Percentiles rank a stretch among this genome's conserved stretches.
These are phyloP conservation scores for Euryodendron excelsum DNA, from an alignment of 148 eudicot species.

Conservation along the genomic window DNA sequence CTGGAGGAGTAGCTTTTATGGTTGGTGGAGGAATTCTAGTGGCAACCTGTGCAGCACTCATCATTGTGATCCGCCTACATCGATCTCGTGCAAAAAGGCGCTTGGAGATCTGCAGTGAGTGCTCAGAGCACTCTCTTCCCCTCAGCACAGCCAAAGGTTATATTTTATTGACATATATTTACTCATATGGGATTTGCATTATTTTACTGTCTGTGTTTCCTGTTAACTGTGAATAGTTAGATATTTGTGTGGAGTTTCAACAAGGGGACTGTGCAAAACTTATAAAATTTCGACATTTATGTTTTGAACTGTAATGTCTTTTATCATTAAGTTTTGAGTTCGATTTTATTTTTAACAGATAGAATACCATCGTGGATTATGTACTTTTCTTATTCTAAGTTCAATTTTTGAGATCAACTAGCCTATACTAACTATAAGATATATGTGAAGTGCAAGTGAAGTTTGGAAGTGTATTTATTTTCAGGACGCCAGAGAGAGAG, in stretches of 20 bases:
- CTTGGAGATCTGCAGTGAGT: slow-evolving; percentile 33
- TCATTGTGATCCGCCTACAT: slow-evolving; percentile 27
- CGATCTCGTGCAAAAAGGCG: slow-evolving; percentile 25
- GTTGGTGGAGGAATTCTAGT: slow-evolving; percentile 53
- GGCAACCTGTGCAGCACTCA: slow-evolving; percentile 47
- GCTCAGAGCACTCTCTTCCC: slow-evolving; percentile 50
- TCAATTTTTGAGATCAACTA: too few species aligned
- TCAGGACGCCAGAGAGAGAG: too few species aligned
- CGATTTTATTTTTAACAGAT: too few species aligned
- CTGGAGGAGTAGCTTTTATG: slow-evolving; percentile 48
- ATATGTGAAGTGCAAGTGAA: too few species aligned
- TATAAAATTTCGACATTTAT: background rate
- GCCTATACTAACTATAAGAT: too few species aligned
- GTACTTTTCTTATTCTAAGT: too few species aligned
- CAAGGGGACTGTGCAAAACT: background rate
- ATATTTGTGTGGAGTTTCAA: too few species aligned
- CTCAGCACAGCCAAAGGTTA: slow-evolving; percentile 56
- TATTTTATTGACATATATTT: background rate
- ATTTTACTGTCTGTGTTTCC: background rate
- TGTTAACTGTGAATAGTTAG: too few species aligned
- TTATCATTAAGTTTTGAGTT: background rate
- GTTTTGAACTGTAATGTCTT: background rate
- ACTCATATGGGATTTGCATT: background rate
- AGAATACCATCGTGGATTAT: too few species aligned
- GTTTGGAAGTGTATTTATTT: too few species aligned